A percentile compares a stretch with the other conserved stretches of the same genome.
phyloP scores from a whole-genome alignment of 257 asterid genomes.

The Leptodermis oblonga region DNA sequence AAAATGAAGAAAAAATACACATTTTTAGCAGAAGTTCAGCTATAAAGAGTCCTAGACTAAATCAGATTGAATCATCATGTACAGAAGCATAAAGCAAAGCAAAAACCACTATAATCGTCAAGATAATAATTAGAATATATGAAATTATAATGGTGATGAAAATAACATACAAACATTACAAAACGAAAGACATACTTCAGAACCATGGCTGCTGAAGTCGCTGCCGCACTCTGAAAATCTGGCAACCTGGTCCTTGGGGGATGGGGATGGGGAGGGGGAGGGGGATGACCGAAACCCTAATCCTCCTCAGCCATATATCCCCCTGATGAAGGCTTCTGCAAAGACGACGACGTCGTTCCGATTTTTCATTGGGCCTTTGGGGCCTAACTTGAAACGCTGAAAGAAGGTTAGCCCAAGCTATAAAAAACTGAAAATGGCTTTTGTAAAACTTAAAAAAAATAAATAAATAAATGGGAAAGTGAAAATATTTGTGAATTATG shows the following conservation, averaged over 20 bases:
- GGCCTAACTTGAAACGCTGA: not conserved
- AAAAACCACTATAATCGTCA: not conserved
- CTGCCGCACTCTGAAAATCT: constrained; percentile 5
- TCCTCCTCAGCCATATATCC: not conserved
- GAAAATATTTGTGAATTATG: too few species aligned
- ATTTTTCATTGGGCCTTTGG: not conserved
- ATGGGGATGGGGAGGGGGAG: not conserved
- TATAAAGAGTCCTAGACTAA: not conserved
- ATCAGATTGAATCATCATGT: not conserved
- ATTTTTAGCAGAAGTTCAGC: not conserved
- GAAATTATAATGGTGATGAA: not conserved
- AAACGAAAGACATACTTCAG: constrained; percentile 33
- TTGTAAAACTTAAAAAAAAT: too few species aligned
- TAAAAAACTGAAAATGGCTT: too few species aligned
- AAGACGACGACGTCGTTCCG: not conserved
- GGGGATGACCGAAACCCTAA: constrained; percentile 11
- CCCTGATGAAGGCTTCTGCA: not conserved
- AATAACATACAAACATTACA: not conserved
- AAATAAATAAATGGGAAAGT: too few species aligned
- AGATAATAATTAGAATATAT: not conserved
- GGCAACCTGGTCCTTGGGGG: too few species aligned
- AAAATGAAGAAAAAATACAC: not conserved
- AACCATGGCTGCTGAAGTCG: constrained; percentile 31
- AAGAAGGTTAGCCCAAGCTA: not conserved
- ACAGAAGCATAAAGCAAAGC: not conserved